A percentile compares a stretch with the other conserved stretches of the same genome.
Conservation (phyloP, 148 eudicot species). For the Cornus kousa region DNA sequence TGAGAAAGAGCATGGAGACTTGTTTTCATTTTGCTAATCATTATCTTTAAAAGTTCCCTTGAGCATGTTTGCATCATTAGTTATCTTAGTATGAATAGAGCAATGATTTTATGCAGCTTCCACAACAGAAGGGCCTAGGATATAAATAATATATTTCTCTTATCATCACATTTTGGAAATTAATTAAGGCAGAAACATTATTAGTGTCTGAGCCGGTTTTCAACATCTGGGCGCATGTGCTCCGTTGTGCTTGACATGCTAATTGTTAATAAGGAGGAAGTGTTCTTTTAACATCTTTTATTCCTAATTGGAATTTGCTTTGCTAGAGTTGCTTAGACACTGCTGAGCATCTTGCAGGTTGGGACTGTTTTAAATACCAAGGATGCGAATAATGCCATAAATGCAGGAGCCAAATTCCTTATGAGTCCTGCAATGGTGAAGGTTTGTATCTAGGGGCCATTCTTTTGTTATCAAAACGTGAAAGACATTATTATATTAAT, state of each 20-base stretch:
- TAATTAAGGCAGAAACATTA: not conserved
- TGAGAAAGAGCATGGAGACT: not conserved
- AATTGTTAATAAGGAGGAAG: not conserved
- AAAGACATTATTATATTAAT: not conserved
- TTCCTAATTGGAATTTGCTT: not conserved
- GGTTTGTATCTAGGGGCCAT: constrained; percentile 24
- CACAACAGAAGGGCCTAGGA: not conserved
- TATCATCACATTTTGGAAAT: not conserved
- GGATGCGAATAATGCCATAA: constrained; percentile 69
- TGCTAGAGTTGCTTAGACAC: constrained; percentile 7
- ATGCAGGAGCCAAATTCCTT: constrained; percentile 74
- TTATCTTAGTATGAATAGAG: not conserved
- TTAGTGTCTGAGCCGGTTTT: not conserved
- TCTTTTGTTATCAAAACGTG: not conserved
- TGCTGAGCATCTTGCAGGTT: constrained; percentile 41
- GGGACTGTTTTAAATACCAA: constrained; percentile 65
- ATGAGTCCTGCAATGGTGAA: constrained; percentile 86
- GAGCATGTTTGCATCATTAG: not conserved
- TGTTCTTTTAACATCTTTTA: no score
- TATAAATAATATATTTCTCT: not conserved
- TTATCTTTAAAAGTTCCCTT: not conserved
- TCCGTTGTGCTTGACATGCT: not conserved
- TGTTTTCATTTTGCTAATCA: constrained; percentile 5
- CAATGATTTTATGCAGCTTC: not conserved
- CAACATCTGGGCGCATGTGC: not conserved